Conservation (phyloP, 2,329 filamentous ascomycete genomes). For the Xylaria sp. region DNA sequence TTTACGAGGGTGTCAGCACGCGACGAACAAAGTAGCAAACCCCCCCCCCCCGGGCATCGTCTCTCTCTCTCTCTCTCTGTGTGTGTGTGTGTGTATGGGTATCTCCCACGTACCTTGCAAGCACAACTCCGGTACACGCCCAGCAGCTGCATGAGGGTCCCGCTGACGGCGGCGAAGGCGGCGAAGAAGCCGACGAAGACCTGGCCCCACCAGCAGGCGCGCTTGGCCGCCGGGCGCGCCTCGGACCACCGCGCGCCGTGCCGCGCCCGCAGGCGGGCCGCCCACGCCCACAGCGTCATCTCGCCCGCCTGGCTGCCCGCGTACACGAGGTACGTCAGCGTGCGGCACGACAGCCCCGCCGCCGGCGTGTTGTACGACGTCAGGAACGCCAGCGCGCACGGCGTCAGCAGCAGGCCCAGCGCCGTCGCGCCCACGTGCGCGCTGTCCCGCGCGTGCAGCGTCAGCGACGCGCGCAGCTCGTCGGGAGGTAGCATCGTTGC, state of each 20-base stretch:
- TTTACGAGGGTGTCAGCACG: slow-evolving; percentile 8
- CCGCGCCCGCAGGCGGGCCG: slow-evolving; percentile 30
- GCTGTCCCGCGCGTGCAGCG: slow-evolving; percentile 26
- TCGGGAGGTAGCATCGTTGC: too few species aligned
- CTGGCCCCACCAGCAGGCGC: slow-evolving; percentile 36
- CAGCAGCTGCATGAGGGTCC: slow-evolving; percentile 35
- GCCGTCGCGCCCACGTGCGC: slow-evolving; percentile 27
- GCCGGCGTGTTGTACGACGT: slow-evolving; percentile 39
- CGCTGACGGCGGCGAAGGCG: slow-evolving; percentile 34
- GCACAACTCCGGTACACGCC: slow-evolving; percentile 36
- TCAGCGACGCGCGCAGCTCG: slow-evolving; percentile 24
- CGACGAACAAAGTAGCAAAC: too few species aligned
- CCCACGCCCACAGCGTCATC: slow-evolving; percentile 36
- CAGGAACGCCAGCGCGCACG: slow-evolving; percentile 39
- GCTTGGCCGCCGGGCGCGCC: slow-evolving; percentile 30
- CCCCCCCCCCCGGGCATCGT: too few species aligned
- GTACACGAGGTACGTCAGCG: slow-evolving; percentile 40
- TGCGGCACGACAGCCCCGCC: slow-evolving; percentile 38
- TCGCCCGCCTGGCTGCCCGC: slow-evolving; percentile 37
- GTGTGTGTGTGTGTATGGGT: too few species aligned
- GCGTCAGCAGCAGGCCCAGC: slow-evolving; percentile 30
- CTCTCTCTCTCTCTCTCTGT: slow-evolving; percentile 3
- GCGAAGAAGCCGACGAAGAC: slow-evolving; percentile 36
- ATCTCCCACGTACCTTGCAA: too few species aligned
- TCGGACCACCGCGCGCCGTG: slow-evolving; percentile 34